Evolutionary conservation across 768 basidiomycete genomes (phyloP).

Genomic region (Floccularia luteovirens): DNA sequence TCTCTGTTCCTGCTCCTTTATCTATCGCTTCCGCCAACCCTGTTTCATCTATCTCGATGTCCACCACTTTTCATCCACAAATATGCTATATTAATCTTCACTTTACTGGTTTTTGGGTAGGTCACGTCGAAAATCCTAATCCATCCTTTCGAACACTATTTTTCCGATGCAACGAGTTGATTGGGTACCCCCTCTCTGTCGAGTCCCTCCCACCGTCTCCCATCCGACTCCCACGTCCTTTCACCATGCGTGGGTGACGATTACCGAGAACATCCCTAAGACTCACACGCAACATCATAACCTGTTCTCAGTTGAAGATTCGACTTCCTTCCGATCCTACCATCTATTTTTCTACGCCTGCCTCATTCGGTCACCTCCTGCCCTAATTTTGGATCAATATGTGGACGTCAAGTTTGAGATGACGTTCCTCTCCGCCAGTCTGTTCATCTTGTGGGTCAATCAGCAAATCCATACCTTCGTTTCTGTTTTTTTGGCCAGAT

Average conservation of each 20-base stretch:
- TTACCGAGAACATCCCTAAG: slow-evolving; percentile 2
- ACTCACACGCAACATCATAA: slow-evolving; percentile 10
- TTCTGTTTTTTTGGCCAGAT: no score
- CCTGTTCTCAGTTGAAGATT: background rate
- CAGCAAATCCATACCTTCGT: no score
- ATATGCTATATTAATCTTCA: no score
- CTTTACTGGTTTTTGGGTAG: no score
- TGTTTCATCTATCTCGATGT: no score
- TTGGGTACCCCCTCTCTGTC: slow-evolving; percentile 1
- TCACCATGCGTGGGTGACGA: slow-evolving; percentile 4
- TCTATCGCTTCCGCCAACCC: no score
- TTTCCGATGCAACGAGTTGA: background rate
- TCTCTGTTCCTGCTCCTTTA: no score
- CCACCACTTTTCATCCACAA: no score
- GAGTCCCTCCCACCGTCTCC: slow-evolving; percentile 10
- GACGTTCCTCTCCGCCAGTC: no score
- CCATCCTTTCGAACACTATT: background rate
- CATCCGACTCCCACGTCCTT: slow-evolving; percentile 9
- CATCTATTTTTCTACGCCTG: background rate
- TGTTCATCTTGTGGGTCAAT: no score
- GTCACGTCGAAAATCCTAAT: slow-evolving; percentile 12
- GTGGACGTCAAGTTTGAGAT: no score
- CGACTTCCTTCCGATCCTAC: slow-evolving; percentile 1
- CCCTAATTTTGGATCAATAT: no score
- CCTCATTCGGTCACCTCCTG: background rate